These are phyloP conservation scores for Ascoidea asiatica DNA, from an alignment of 805 yeast species.

Conservation along the genomic window DNA sequence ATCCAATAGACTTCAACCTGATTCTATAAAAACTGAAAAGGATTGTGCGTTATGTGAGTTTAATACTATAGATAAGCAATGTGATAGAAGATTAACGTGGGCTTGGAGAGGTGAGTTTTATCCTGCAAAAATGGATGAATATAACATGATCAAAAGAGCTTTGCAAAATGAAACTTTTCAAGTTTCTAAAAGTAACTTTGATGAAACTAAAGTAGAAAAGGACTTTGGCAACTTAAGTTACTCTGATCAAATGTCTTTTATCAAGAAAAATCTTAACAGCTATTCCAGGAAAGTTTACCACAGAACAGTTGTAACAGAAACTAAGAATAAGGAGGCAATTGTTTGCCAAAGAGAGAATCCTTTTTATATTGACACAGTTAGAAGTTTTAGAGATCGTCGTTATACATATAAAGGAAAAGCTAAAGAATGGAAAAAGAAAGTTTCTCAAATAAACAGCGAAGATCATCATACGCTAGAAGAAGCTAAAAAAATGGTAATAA, in stretches of 20 bases:
- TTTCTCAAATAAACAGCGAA: constrained; percentile 30
- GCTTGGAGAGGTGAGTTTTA: constrained; percentile 96
- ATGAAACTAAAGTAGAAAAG: constrained; percentile 31
- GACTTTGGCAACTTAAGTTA: constrained; percentile 29
- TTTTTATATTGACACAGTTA: constrained; percentile 87
- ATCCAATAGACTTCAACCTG: constrained; percentile 93
- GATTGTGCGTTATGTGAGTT: constrained; percentile 98
- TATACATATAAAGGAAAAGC: constrained; percentile 91
- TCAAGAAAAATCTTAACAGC: constrained; percentile 69
- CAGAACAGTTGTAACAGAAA: constrained; percentile 67
- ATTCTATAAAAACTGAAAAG: constrained; percentile 87
- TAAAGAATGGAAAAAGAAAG: constrained; percentile 85
- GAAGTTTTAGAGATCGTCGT: constrained; percentile 89
- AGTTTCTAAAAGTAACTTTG: constrained; percentile 41
- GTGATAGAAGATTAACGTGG: constrained; percentile 91
- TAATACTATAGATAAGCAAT: constrained; percentile 85
- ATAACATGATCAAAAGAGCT: constrained; percentile 77
- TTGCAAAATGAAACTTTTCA: constrained; percentile 70
- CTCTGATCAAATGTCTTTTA: constrained; percentile 59
- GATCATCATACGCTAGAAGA: constrained; percentile 67
- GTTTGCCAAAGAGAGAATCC: constrained; percentile 97
- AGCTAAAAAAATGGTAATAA: constrained; percentile 84
- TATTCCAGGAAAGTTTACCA: constrained; percentile 81
- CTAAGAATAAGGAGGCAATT: constrained; percentile 80
- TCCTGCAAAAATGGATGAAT: constrained; percentile 87